Evolutionary conservation across 768 basidiomycete genomes (phyloP).

Genomic region (Ephemerocybe angulata): DNA sequence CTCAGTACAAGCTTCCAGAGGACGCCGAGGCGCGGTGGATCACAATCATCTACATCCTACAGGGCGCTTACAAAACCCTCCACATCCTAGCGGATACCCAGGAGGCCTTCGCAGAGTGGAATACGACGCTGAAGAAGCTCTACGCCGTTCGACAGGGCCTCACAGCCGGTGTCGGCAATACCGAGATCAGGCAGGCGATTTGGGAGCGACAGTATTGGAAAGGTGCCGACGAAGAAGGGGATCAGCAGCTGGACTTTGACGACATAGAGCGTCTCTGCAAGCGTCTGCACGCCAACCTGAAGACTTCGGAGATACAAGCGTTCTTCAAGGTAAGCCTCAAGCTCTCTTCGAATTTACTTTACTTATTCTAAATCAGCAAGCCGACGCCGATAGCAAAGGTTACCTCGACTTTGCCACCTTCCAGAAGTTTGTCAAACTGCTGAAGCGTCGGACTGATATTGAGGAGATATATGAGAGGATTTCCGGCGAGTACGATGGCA

Average conservation of each 20-base stretch:
- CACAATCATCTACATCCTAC: slow-evolving; percentile 78
- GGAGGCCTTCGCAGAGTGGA: slow-evolving; percentile 46
- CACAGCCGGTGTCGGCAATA: slow-evolving; percentile 62
- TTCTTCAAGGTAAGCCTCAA: slow-evolving; percentile 52
- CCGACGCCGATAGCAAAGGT: slow-evolving; percentile 52
- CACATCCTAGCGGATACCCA: slow-evolving; percentile 74
- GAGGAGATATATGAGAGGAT: slow-evolving; percentile 54
- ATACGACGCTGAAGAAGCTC: slow-evolving; percentile 59
- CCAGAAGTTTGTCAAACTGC: slow-evolving; percentile 72
- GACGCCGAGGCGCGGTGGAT: slow-evolving; percentile 74
- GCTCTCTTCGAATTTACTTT: neutral
- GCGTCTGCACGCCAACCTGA: slow-evolving; percentile 63
- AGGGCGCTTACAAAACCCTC: slow-evolving; percentile 78
- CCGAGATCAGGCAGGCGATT: slow-evolving; percentile 59
- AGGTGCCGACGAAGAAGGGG: slow-evolving; percentile 57
- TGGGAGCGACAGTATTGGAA: slow-evolving; percentile 88
- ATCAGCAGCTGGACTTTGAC: slow-evolving; percentile 62
- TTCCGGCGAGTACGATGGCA: slow-evolving; percentile 25
- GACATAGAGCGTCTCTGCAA: slow-evolving; percentile 71
- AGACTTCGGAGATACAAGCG: slow-evolving; percentile 47
- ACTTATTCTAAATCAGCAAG: slow-evolving; percentile 42
- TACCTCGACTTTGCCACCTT: slow-evolving; percentile 78
- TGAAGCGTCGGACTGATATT: slow-evolving; percentile 84
- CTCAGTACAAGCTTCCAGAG: slow-evolving; percentile 60
- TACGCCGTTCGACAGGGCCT: slow-evolving; percentile 64